A percentile compares a stretch with the other conserved stretches of the same genome.
phyloP scores from a whole-genome alignment of 2,329 filamentous ascomycete genomes.

The Sporothrix dimorphospora region DNA sequence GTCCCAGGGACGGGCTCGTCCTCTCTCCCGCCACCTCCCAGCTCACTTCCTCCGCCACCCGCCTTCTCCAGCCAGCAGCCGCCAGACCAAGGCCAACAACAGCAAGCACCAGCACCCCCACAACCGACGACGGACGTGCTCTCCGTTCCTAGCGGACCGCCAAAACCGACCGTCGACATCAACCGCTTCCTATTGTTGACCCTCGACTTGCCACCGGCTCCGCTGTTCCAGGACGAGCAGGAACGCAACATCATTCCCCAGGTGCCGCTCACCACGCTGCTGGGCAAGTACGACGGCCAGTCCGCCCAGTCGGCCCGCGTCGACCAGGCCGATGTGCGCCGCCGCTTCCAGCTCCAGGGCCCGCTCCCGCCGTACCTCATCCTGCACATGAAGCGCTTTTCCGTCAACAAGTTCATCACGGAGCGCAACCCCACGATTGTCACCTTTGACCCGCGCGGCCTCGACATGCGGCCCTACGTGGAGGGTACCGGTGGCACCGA shows the following conservation, averaged over 20 bases:
- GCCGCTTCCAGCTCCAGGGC: conserved; percentile 86
- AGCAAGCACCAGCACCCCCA: neutral
- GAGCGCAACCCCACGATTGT: conserved; percentile 98
- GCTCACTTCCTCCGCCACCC: conserved; percentile 5
- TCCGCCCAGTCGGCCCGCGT: conserved; percentile 60
- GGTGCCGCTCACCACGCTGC: conserved; percentile 77
- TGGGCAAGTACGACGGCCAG: conserved; percentile 91
- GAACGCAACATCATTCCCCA: conserved; percentile 97
- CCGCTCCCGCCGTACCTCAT: conserved; percentile 88
- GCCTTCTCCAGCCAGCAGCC: neutral
- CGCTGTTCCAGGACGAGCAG: conserved; percentile 92
- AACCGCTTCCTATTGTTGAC: conserved; percentile 89
- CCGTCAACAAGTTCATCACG: conserved; percentile 91
- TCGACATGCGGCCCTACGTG: conserved; percentile 89
- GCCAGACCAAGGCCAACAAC: neutral
- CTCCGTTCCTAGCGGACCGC: neutral
- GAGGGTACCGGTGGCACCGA: conserved; percentile 75
- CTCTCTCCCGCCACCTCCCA: neutral
- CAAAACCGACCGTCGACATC: conserved; percentile 73
- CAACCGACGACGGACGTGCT: neutral
- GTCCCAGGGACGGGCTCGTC: neutral
- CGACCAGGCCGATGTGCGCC: conserved; percentile 84
- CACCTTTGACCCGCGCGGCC: conserved; percentile 80
- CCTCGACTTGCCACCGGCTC: conserved; percentile 86
- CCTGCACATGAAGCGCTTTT: conserved; percentile 97